Evolutionary conservation across 2,329 filamentous ascomycete genomes (phyloP).

Genomic region (Claviceps purpurea): DNA sequence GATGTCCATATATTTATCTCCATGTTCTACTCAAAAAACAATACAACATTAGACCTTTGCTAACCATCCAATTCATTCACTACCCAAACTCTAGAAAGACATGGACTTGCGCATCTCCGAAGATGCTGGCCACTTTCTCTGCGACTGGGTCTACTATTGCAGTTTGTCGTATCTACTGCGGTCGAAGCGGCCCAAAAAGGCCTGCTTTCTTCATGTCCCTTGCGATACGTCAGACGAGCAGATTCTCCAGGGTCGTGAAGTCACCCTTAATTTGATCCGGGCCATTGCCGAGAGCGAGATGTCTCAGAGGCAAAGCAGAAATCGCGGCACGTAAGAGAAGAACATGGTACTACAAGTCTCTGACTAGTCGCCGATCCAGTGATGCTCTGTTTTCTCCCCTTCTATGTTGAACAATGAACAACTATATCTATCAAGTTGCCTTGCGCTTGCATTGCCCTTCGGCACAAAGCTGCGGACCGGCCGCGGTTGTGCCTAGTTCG

Average conservation of each 20-base stretch:
- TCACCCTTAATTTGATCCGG: slow-evolving; percentile 41
- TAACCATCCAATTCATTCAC: background rate
- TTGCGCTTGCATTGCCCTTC: background rate
- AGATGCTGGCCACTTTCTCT: slow-evolving; percentile 60
- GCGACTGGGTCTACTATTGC: slow-evolving; percentile 67
- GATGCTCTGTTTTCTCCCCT: background rate
- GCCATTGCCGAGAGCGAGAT: slow-evolving; percentile 41
- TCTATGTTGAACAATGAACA: no score
- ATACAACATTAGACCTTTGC: background rate
- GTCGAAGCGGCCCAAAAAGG: slow-evolving; percentile 31
- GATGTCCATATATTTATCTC: no score
- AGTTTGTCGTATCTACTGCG: slow-evolving; percentile 46
- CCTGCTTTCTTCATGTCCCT: slow-evolving; percentile 63
- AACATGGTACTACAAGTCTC: background rate
- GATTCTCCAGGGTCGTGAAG: slow-evolving; percentile 34
- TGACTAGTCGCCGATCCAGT: background rate
- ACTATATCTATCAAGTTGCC: background rate
- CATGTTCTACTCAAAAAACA: no score
- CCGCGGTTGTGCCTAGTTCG: no score
- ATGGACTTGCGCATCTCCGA: slow-evolving; percentile 46
- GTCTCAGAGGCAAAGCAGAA: slow-evolving; percentile 7
- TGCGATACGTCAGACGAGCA: slow-evolving; percentile 36
- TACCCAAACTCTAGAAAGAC: slow-evolving; percentile 16
- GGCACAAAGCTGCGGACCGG: background rate
- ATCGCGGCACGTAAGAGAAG: background rate